Percentiles rank a stretch among this genome's conserved stretches.
These are phyloP conservation scores for Phanerochaete carnosa DNA, from an alignment of 768 basidiomycete genomes.

Conservation along the genomic window DNA sequence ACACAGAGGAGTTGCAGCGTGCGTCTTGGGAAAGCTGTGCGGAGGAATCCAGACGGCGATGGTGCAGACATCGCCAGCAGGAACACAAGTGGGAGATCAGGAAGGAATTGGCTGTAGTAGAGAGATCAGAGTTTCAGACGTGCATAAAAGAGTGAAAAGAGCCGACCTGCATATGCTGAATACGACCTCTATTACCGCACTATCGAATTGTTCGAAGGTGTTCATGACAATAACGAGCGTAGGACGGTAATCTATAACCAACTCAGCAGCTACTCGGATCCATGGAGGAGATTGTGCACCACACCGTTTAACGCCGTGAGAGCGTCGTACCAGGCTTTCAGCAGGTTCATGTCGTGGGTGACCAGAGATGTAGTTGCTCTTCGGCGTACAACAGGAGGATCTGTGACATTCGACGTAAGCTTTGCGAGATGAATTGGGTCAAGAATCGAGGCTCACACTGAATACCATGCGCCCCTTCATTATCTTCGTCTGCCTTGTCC, in stretches of 20 bases:
- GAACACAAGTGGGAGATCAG: conserved; percentile 61
- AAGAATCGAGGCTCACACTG: conserved; percentile 17
- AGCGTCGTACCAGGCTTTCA: conserved; percentile 58
- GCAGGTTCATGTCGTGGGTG: conserved; percentile 55
- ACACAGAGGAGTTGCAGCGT: conserved; percentile 58
- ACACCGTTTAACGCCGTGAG: conserved; percentile 37
- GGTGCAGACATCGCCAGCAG: conserved; percentile 60
- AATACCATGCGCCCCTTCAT: neutral
- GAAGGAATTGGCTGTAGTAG: conserved; percentile 45
- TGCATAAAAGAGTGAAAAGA: neutral
- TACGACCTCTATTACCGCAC: conserved; percentile 59
- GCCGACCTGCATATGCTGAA: conserved; percentile 68
- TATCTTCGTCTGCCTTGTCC: conserved; percentile 24
- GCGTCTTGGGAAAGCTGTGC: conserved; percentile 54
- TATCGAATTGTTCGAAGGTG: conserved; percentile 73
- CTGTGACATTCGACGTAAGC: conserved; percentile 8
- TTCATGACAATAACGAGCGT: conserved; percentile 62
- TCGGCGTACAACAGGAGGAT: conserved; percentile 29
- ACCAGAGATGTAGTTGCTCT: conserved; percentile 51
- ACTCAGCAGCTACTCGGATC: neutral
- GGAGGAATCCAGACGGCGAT: conserved; percentile 45
- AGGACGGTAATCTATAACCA: conserved; percentile 15
- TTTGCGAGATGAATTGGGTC: conserved; percentile 8
- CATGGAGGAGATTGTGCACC: neutral
- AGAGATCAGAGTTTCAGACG: neutral